Base-by-base conservation (phyloP, 2,329 filamentous ascomycete genomes). In the Parascedosporium putredinis region DNA sequence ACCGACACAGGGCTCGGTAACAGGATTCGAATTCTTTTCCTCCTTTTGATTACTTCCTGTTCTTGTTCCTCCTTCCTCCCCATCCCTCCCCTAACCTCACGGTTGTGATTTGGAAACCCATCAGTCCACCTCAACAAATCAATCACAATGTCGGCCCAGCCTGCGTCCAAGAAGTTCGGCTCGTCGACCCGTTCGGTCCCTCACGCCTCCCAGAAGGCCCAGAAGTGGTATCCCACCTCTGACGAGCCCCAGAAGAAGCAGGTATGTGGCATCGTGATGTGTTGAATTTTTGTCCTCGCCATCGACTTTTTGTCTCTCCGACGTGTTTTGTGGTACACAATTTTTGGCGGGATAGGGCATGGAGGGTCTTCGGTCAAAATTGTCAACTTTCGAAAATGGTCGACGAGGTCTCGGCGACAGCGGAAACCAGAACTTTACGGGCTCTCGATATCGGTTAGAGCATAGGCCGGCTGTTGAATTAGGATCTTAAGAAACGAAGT, bases 181-280 rank as follows among this genome's bases (percentile, higher is more conserved):
- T 93, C 93, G 83, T 88, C 88, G 76, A 86, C 88, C 78, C 84
- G 91, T 78, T 81, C 85, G 73, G 84, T 96, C 73, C 89, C 87
- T 72, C 82, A 86, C 74, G 73, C 79, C 73, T 78, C 79, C 69
- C 83, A 95, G 75, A 95, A 94, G 87, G 91, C 91, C 67, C 83
- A 87, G 81, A 97, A 96, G 80, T 98, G 91, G 88, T 98, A 98
- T 79, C 88, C 89, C 72, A 87, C 88, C 69, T 86, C 94, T 73
- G 91, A 96, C 74, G 86, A 91, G 69, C 70, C 80, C 70, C 76
- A 85, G 75, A 81, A 83, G 67, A 95, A 90, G 83, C 91, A 94
- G 87, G 93, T 98, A 82, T 81, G 89, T 86, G 18, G 34, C 23
- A 29, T 49, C 24, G 22, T 14, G 29, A 23, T 14, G 22, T n/a